These are phyloP conservation scores for Hippophae gyantsensis DNA, from an alignment of 306 rosid species.

Conservation along the genomic window DNA sequence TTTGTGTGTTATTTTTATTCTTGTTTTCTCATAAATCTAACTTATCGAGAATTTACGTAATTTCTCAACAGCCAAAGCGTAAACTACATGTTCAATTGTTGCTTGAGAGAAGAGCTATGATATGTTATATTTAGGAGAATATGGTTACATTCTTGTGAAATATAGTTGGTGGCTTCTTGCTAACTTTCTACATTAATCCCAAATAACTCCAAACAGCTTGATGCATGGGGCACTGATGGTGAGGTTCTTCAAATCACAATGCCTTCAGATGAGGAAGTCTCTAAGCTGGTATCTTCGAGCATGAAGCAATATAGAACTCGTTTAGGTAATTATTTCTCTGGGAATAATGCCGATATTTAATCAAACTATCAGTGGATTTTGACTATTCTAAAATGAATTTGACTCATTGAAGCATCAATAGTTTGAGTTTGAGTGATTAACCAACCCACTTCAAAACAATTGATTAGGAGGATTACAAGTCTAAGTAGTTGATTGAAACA, in stretches of 20 bases:
- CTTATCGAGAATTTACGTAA: no score
- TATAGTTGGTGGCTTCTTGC: neutral
- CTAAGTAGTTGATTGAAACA: no score
- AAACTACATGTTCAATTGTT: slow-evolving; percentile 57
- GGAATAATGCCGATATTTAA: neutral
- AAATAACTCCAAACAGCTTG: slow-evolving; percentile 43
- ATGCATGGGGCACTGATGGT: slow-evolving; percentile 71
- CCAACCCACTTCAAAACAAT: no score
- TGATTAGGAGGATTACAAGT: no score
- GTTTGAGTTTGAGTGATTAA: no score
- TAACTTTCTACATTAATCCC: slow-evolving; percentile 1
- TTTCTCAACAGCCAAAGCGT: slow-evolving; percentile 70
- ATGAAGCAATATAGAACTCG: slow-evolving; percentile 41
- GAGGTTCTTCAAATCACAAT: slow-evolving; percentile 50
- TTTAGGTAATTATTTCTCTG: slow-evolving; percentile 35
- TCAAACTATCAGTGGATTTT: no score
- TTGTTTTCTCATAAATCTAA: no score
- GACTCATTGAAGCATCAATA: no score
- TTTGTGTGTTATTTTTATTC: no score
- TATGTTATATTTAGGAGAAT: slow-evolving; percentile 27
- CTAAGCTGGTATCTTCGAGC: slow-evolving; percentile 48
- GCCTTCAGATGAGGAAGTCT: slow-evolving; percentile 63
- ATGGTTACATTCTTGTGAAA: slow-evolving; percentile 7
- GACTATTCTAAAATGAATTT: no score
- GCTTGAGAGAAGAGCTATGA: slow-evolving; percentile 84